Evolutionary conservation across 257 asterid genomes (phyloP).

Genomic region (Avicennia marina): DNA sequence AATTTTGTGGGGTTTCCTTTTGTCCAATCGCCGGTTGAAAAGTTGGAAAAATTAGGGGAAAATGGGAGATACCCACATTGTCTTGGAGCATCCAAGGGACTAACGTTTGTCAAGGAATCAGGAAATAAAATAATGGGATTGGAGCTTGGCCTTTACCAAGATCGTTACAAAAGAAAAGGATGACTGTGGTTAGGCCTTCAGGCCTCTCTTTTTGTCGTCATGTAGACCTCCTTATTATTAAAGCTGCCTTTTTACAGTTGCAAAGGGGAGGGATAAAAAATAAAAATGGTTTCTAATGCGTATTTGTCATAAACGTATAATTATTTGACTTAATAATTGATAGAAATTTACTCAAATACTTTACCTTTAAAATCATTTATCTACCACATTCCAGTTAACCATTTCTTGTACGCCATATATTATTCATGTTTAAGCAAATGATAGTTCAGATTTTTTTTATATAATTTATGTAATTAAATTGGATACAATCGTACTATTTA

Average conservation of each 20-base stretch:
- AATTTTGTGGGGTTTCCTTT: conserved; percentile 56
- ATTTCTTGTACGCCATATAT: too few species aligned
- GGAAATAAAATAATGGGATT: conserved; percentile 4
- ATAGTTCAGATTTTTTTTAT: too few species aligned
- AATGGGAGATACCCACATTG: conserved; percentile 56
- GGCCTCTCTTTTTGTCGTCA: conserved; percentile 46
- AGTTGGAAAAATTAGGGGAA: conserved; percentile 7
- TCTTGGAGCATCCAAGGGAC: conserved; percentile 47
- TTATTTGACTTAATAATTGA: too few species aligned
- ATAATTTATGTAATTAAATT: too few species aligned
- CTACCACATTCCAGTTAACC: too few species aligned
- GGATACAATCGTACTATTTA: too few species aligned
- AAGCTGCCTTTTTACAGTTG: conserved; percentile 22
- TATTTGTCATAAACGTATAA: too few species aligned
- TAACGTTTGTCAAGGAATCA: conserved; percentile 89
- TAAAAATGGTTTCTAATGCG: not conserved
- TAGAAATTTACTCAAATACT: too few species aligned
- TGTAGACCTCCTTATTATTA: conserved; percentile 27
- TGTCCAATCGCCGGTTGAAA: conserved; percentile 38
- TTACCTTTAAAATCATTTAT: too few species aligned
- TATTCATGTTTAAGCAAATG: too few species aligned
- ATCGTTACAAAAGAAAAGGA: conserved; percentile 34
- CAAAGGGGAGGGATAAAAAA: not conserved
- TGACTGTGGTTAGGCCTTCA: conserved; percentile 19
- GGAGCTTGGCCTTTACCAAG: conserved; percentile 36